Evolutionary conservation across 352 stramenopile species (phyloP), one percentile per base, ranked within the genome.

Genomic region (Blastocystis sp.): DNA sequence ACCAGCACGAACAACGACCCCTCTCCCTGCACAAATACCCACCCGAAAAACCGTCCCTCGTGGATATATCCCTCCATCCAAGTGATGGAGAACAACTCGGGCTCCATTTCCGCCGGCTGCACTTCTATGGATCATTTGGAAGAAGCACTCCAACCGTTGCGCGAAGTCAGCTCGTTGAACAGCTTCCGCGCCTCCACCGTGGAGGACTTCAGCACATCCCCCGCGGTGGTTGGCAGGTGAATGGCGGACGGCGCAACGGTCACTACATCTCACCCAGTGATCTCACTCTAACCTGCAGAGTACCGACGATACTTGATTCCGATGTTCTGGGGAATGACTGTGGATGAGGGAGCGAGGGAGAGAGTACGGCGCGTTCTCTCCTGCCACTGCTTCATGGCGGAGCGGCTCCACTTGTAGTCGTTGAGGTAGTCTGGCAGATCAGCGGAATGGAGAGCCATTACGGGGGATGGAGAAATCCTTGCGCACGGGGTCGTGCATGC

Each of bases 231-330:
- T 40, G 21, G 21, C 17, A 74, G 23, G 28, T 34, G 21, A 7
- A 23, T 38, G n/a, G 45, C 40, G 17, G 34, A 38, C 19, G 14
- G n/a, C n/a, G 66, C 34, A 61, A 77, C 4, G 7, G 71, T 66
- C n/a, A 65, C 71, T 81, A 66, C 21, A 14, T 10, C 38, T 81
- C 40, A 81, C 0, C 41, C 3, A 11, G n/a, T 23, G 34, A 65
- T 21, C 17, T 38, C 7, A 64, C 3, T n/a, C 2, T 9, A 2
- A 84, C 74, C 45, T 52, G 21, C 45, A 23, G 34, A 14, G 45
- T 60, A 84, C 14, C 74, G 48, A 34, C 74, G 74, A 23, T 84
- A 84, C 34, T 69, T 62, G n/a, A 84, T n/a, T 38, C 45, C 53
- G 19, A 70, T 23, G 48, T 70, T 52, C 5, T 69, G 17, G 0